Evolutionary conservation across 2,329 filamentous ascomycete species (phyloP), one percentile per base, ranked within the genome.

Genomic region (Penicillium sp.): DNA sequence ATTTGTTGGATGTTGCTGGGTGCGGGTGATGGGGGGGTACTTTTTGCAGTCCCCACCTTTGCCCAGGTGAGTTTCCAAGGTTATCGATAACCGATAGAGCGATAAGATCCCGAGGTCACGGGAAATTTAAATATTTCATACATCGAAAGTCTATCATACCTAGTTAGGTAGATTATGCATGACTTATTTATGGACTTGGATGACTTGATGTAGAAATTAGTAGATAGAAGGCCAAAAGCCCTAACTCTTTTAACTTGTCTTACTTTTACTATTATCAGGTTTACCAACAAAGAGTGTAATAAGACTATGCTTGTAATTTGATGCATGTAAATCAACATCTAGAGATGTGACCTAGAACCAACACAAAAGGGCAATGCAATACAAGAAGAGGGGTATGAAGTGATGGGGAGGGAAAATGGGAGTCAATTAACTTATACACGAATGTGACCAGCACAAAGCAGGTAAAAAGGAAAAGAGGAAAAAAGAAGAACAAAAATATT

Each of bases 401-500:
- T 46, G 58, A 63, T 56, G 53, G 58, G 52, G 52, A 53, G 51
- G 52, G 54, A 56, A 53, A 45, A 53, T 19, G 38, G 45, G 45
- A 53, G 50, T 52, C 51, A 55, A 59, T 66, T 66, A 67, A 62
- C 67, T 63, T 64, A 64, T 68, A 69, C 66, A 64, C 49, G 53
- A 59, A 64, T 67, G 66, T 69, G 68, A 55, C 68, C 68, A 68
- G 68, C 68, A 71, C 68, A 68, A 53, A 55, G 45, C n/a, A 43
- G 24, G 45, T 13, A 38, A 48, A 56, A 56, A 21, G 12, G 44
- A 57, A 53, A 38, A 49, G 43, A 22, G 22, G 6, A 22, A 5
- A 22, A 45, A 8, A 4, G 44, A 13, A 4, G 22, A 31, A 40
- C 33, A 54, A 60, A 58, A 55, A 48, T 61, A 65, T 67, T 67